phyloP scores from a whole-genome alignment of 202 grass and related monocot genomes.

The Brachypodium distachyon region DNA sequence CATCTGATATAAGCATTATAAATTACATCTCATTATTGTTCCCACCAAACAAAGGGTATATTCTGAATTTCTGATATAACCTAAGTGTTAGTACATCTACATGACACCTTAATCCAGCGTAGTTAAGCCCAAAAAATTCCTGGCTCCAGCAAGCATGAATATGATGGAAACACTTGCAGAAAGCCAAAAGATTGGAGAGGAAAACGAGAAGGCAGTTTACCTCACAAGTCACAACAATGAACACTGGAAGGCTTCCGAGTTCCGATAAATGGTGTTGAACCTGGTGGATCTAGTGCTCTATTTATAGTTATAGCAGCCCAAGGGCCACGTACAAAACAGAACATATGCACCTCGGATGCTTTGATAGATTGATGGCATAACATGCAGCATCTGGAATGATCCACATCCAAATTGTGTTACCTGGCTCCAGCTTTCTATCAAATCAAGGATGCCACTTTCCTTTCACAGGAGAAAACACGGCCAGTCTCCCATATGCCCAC shows the following conservation, averaged over 20 bases:
- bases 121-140: background rate
- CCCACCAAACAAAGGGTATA: background rate
- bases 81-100: background rate
- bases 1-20: background rate
- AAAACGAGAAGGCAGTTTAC: background rate
- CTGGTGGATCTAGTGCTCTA: background rate
- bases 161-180: background rate
- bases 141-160: background rate
- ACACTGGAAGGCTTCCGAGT: conserved; percentile 5
- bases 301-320: conserved; percentile 29
- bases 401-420: background rate
- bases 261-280: conserved; percentile 18
- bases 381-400: background rate
- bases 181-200: background rate
- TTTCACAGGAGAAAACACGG: background rate
- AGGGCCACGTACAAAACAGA: background rate
- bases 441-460: background rate
- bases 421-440: background rate
- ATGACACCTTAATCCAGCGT: background rate
- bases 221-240: conserved; percentile 11
- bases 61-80: conserved; percentile 23
- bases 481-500: background rate
- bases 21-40: background rate
- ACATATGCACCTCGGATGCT: conserved; percentile 1
- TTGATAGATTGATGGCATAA: conserved; percentile 8